A percentile compares a stretch with the other conserved stretches of the same genome.
Conservation (phyloP, 1,284 basidiomycete genomes). For the Trametes hirsuta region DNA sequence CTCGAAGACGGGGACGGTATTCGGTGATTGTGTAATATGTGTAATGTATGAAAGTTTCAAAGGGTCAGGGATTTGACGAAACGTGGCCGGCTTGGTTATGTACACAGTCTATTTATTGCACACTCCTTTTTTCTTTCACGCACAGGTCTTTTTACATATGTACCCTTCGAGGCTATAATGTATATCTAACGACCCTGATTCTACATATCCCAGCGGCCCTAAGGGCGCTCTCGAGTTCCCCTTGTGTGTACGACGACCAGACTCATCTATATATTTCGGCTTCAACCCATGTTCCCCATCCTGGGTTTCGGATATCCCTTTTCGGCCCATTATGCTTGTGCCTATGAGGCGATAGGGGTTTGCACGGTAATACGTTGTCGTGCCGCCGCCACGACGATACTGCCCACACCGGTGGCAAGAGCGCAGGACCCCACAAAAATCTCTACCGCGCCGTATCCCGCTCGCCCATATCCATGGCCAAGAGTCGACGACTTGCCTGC, state of each 20-base stretch:
- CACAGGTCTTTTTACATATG: not conserved
- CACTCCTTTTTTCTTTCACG: not conserved
- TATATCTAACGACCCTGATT: too few species aligned
- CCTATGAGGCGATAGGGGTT: not conserved
- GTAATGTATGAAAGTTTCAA: not conserved
- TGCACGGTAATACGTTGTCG: constrained; percentile 3
- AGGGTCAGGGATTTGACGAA: too few species aligned
- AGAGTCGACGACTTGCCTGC: constrained; percentile 23
- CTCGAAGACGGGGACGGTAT: constrained; percentile 15
- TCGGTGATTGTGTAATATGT: not conserved
- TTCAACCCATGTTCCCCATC: too few species aligned
- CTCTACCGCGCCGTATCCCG: constrained; percentile 32
- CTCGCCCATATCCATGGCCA: constrained; percentile 22
- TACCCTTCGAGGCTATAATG: not conserved
- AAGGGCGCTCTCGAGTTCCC: too few species aligned
- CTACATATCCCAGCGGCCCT: too few species aligned
- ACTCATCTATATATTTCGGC: constrained; percentile 1
- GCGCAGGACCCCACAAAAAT: constrained; percentile 35
- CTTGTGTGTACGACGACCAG: not conserved
- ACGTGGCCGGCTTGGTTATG: not conserved
- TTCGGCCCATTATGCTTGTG: not conserved
- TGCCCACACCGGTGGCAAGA: constrained; percentile 25
- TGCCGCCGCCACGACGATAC: constrained; percentile 26
- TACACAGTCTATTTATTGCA: constrained; percentile 7
- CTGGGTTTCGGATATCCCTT: not conserved